Conservation (phyloP, 306 rosid genomes). For the Trifolium pratense region DNA sequence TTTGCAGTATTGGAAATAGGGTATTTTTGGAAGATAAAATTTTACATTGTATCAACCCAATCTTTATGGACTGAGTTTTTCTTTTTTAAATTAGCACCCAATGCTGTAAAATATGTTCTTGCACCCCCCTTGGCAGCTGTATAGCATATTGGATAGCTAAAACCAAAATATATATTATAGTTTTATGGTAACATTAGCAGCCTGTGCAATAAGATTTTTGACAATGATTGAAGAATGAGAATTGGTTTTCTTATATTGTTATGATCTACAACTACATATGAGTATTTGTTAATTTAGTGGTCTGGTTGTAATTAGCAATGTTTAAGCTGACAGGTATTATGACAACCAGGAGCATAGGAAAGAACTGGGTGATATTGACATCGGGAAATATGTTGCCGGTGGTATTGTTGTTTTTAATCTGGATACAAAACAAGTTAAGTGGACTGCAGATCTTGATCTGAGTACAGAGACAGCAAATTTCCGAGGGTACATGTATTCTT, state of each 20-base stretch:
- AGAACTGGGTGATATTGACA: slow-evolving; percentile 92
- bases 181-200: neutral
- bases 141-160: neutral
- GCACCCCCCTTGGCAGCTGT: neutral
- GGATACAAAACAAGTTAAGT: slow-evolving; percentile 91
- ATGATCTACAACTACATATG: slow-evolving; percentile 21
- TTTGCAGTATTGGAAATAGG: neutral
- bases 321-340: slow-evolving; percentile 87
- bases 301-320: slow-evolving; percentile 49
- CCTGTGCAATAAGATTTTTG: slow-evolving; percentile 14
- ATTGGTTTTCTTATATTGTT: slow-evolving; percentile 32
- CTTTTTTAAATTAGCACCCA: neutral
- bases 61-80: neutral
- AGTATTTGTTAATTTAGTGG: slow-evolving; percentile 30
- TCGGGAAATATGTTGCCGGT: slow-evolving; percentile 90
- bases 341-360: slow-evolving; percentile 83
- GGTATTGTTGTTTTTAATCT: slow-evolving; percentile 91
- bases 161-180: neutral
- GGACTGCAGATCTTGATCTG: slow-evolving; percentile 88
- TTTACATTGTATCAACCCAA: neutral
- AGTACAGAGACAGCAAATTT: slow-evolving; percentile 80
- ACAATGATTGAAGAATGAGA: slow-evolving; percentile 31
- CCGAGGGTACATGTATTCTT: slow-evolving; percentile 81
- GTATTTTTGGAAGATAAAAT: slow-evolving; percentile 6
- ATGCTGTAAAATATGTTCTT: neutral